Evolutionary conservation across 768 basidiomycete species (phyloP).

Genomic region (Nevesoporus exiguus): DNA sequence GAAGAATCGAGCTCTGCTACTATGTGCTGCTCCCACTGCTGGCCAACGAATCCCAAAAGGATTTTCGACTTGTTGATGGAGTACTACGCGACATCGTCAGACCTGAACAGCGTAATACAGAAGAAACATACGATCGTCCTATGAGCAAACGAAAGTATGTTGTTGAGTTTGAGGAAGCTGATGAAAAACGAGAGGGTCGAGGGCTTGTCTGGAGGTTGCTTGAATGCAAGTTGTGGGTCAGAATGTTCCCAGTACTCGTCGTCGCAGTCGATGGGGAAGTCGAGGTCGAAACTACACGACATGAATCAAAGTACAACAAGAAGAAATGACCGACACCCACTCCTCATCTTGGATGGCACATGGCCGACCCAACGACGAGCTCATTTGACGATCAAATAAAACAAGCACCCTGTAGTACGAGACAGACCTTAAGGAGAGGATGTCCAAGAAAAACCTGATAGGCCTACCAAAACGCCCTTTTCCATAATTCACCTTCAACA

Average conservation of each 20-base stretch:
- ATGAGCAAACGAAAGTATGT: conserved; percentile 59
- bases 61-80: conserved; percentile 64
- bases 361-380: conserved; percentile 59
- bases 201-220: conserved; percentile 61
- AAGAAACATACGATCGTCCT: conserved; percentile 52
- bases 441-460: not conserved
- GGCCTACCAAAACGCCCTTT: conserved; percentile 47
- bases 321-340: conserved; percentile 36
- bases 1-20: conserved; percentile 73
- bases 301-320: not conserved
- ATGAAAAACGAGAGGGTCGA: conserved; percentile 53
- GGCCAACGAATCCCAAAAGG: conserved; percentile 46
- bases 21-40: conserved; percentile 59
- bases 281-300: conserved; percentile 53
- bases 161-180: conserved; percentile 51
- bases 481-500: conserved; percentile 59
- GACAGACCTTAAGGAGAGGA: not conserved
- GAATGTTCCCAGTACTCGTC: conserved; percentile 63
- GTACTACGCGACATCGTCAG: conserved; percentile 44
- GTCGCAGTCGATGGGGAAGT: conserved; percentile 61
- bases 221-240: conserved; percentile 48
- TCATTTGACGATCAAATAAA: conserved; percentile 30
- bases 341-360: conserved; percentile 70
- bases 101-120: not conserved
- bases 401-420: conserved; percentile 28